Conservation (phyloP, 495 filamentous ascomycete genomes). For the Daldinia caldariorum region DNA sequence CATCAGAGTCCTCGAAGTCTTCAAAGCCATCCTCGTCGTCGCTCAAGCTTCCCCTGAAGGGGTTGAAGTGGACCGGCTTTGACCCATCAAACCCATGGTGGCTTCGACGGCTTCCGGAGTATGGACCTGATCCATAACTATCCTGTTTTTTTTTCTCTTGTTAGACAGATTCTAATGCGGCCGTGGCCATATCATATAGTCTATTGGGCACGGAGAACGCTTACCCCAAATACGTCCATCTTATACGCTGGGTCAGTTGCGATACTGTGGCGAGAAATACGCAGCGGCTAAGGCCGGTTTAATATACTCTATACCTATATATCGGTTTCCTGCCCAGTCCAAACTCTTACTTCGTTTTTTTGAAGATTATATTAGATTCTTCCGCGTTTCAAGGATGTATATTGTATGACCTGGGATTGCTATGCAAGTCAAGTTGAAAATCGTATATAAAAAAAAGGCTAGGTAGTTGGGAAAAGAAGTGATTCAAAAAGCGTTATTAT, state of each 20-base stretch:
- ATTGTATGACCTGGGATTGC: no score
- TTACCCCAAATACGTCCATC: neutral
- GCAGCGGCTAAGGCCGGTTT: neutral
- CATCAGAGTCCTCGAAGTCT: neutral
- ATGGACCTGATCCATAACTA: neutral
- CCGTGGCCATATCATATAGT: neutral
- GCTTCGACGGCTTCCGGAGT: neutral
- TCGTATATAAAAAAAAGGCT: neutral
- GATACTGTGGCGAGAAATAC: neutral
- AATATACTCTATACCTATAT: no score
- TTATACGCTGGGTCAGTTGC: neutral
- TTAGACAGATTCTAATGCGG: neutral
- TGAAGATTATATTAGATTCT: neutral
- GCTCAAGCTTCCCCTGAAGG: neutral
- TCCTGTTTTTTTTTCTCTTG: neutral
- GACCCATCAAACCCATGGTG: neutral
- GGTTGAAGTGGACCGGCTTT: neutral
- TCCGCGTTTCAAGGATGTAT: neutral
- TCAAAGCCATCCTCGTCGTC: constrained; percentile 1
- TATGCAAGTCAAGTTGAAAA: constrained; percentile 3
- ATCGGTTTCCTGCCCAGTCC: neutral
- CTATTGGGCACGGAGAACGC: neutral
- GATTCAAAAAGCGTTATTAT: neutral
- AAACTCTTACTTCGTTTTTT: neutral
- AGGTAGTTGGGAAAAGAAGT: neutral